Conservation (phyloP, 495 filamentous ascomycete genomes). For the Xylaria grammica region DNA sequence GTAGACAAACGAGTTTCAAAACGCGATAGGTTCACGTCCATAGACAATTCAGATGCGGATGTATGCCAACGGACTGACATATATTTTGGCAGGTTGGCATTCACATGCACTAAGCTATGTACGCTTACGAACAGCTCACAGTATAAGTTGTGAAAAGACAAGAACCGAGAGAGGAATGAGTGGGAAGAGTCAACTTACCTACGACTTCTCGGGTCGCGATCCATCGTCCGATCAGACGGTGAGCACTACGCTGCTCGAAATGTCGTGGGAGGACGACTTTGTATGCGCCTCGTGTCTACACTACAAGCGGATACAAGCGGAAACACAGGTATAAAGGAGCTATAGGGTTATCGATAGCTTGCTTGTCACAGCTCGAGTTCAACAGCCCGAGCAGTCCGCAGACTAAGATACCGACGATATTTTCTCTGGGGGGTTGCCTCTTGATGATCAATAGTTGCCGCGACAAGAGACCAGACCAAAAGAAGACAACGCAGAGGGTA, state of each 20-base stretch:
- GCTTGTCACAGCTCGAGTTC: not conserved
- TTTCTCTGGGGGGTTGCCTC: too few relatives aligned
- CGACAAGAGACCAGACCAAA: too few relatives aligned
- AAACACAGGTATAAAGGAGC: not conserved
- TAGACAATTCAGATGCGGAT: not conserved
- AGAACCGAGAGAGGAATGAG: not conserved
- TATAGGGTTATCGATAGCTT: slow-evolving; percentile 1
- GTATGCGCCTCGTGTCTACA: not conserved
- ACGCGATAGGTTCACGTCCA: not conserved
- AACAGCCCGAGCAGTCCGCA: not conserved
- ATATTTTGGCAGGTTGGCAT: not conserved
- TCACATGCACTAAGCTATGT: not conserved
- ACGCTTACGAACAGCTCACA: not conserved
- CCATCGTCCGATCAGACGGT: slow-evolving; percentile 23
- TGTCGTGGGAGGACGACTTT: not conserved
- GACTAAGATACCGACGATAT: not conserved
- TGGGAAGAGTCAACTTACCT: slow-evolving; percentile 35
- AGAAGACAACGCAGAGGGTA: too few relatives aligned
- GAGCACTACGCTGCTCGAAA: not conserved
- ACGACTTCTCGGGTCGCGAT: slow-evolving; percentile 42
- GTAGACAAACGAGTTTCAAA: not conserved
- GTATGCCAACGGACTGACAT: not conserved
- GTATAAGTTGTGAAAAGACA: not conserved
- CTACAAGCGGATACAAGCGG: too few relatives aligned
- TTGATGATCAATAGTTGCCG: too few relatives aligned